These are phyloP conservation scores for Corymbia calophylla DNA, from an alignment of 441 rosid genomes.

Conservation along the genomic window DNA sequence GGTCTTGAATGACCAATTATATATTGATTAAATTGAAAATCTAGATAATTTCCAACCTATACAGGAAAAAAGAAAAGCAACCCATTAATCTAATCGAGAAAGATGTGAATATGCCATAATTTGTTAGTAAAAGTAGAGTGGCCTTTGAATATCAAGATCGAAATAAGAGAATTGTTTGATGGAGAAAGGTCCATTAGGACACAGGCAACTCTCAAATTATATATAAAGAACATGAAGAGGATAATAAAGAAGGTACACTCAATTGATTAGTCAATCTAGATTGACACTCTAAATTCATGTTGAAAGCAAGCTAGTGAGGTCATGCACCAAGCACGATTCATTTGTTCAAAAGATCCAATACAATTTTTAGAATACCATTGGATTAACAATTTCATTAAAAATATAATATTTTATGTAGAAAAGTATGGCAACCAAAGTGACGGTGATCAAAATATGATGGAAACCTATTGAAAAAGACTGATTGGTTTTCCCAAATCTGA, in stretches of 20 bases:
- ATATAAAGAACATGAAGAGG: not conserved
- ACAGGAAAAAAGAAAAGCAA: not conserved
- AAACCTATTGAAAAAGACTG: not conserved
- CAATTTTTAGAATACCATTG: not conserved
- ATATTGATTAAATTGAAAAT: not conserved
- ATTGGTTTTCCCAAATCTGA: not conserved
- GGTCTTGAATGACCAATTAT: not conserved
- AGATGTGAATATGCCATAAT: not conserved
- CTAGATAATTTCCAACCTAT: not conserved
- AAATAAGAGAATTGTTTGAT: not conserved
- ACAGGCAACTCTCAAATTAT: not conserved
- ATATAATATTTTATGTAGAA: not conserved
- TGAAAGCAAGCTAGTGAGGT: not conserved
- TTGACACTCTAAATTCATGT: not conserved
- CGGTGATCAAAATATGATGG: not conserved
- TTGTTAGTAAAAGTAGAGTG: not conserved
- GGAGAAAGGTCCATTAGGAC: not conserved
- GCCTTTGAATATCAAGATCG: not conserved
- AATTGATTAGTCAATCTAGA: not conserved
- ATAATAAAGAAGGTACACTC: not conserved
- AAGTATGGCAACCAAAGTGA: not conserved
- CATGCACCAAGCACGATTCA: not conserved
- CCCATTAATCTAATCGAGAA: not conserved
- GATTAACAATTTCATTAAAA: not conserved
- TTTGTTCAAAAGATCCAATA: not conserved